Conservation (phyloP, 306 rosid genomes). For the Prosopis cineraria region DNA sequence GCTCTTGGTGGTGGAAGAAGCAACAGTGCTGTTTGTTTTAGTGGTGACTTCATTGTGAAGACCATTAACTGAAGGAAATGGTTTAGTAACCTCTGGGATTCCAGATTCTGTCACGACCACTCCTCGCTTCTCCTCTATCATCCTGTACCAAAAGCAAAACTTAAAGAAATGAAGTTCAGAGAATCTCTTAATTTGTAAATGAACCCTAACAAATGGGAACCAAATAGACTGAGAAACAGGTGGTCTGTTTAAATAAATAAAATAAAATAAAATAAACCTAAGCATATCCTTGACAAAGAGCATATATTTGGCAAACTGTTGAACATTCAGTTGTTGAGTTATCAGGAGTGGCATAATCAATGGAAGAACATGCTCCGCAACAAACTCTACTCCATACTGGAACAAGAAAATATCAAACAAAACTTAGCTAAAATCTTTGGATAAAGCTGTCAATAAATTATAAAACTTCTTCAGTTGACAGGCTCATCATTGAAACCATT, state of each 20-base stretch:
- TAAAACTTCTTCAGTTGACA: conserved; percentile 16
- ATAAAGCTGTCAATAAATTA: conserved; percentile 4
- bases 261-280: conserved; percentile 47
- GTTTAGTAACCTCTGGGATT: conserved; percentile 65
- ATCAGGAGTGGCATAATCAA: conserved; percentile 77
- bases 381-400: conserved; percentile 95
- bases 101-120: conserved; percentile 81
- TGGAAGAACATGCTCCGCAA: conserved; percentile 97
- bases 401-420: conserved; percentile 41
- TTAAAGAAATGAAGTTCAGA: conserved; percentile 21
- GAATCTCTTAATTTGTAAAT: neutral
- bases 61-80: conserved; percentile 57
- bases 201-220: conserved; percentile 4
- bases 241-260: neutral
- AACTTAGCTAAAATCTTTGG: conserved; percentile 31
- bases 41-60: conserved; percentile 48
- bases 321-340: conserved; percentile 91
- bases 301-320: conserved; percentile 99
- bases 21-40: conserved; percentile 44
- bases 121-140: conserved; percentile 95
- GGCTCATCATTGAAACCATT: conserved; percentile 19
- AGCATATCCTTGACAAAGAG: conserved; percentile 96
- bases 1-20: conserved; percentile 50
- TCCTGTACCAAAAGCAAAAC: conserved; percentile 51
- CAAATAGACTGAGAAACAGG: conserved; percentile 7